These are phyloP conservation scores for Cephalotrichum gorgonifer DNA, from an alignment of 2,329 filamentous ascomycete genomes.

Conservation along the genomic window DNA sequence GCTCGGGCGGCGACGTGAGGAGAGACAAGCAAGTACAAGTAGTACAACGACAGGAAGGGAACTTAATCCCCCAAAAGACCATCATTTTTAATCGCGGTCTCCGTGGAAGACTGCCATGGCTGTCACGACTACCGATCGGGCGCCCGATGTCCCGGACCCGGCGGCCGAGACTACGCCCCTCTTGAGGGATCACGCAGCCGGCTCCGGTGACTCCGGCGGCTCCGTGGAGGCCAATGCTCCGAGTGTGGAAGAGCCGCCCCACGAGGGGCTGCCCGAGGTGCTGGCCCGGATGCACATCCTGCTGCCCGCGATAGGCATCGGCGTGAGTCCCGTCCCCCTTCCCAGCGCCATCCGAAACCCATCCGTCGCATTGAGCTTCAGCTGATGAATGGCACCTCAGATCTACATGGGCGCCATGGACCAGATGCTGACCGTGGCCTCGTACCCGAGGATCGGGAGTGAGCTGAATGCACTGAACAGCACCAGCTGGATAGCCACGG, in stretches of 20 bases:
- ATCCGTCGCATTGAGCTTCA: neutral
- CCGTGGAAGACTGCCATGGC: neutral
- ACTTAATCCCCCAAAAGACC: neutral
- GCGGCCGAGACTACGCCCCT: slow-evolving; percentile 15
- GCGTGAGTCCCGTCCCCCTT: slow-evolving; percentile 13
- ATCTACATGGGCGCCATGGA: slow-evolving; percentile 65
- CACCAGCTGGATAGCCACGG: slow-evolving; percentile 62
- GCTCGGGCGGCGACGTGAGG: too few relatives aligned
- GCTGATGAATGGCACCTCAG: slow-evolving; percentile 24
- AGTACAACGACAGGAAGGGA: too few relatives aligned
- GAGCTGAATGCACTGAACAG: slow-evolving; percentile 65
- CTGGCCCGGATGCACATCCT: slow-evolving; percentile 25
- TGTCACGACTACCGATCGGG: neutral
- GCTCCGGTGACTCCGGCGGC: neutral
- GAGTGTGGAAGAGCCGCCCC: slow-evolving; percentile 4
- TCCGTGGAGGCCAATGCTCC: neutral
- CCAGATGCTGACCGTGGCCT: slow-evolving; percentile 67
- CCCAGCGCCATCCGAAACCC: neutral
- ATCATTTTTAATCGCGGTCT: neutral
- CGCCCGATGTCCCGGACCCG: neutral
- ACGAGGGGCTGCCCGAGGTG: slow-evolving; percentile 16
- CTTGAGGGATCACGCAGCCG: slow-evolving; percentile 8
- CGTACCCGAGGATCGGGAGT: slow-evolving; percentile 67
- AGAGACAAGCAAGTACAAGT: too few relatives aligned
- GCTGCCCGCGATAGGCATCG: slow-evolving; percentile 26